Base-by-base conservation (phyloP, 2,329 filamentous ascomycete genomes). In the Xylaria sp. region DNA sequence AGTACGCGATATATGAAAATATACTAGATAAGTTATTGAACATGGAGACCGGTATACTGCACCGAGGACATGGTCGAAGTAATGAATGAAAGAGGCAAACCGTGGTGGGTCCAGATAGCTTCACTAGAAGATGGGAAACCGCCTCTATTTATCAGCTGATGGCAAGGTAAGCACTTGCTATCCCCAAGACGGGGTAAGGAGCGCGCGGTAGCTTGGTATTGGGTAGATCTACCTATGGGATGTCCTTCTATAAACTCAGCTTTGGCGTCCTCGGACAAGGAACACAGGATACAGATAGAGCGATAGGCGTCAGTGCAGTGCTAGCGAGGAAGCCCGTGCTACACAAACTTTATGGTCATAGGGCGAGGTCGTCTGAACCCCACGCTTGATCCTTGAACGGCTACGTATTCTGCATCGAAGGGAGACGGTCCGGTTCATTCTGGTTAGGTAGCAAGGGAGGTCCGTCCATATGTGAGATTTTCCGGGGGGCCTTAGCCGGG, bases 261-360 rank as follows among this genome's bases (percentile, higher is more conserved):
- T 37, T 42, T 34, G 40, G 41, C 44, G 50, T 60, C 52, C 54
- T 43, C 13, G n/a, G n/a, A n/a, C n/a, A n/a, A n/a, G n/a, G n/a
- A n/a, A 26, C 6, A 26, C 11, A 26, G 24, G 24, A 6, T 5
- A 11, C 11, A 26, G 4, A 34, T 34, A 34, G 29, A n/a, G n/a
- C n/a, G 44, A 40, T 48, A 55, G 16, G 21, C 44, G 34, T 46
- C 22, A 44, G 39, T 46, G 29, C 11, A 34, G 29, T 34, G 16
- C 41, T 29, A 48, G 48, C 48, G 48, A 41, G 13, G 40, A 54
- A 39, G 16, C 46, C 41, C 45, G 48, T 57, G 48, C 40, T 49
- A 54, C 54, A 44, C 22, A 37, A 41, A n/a, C 4, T 21, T 17
- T 7, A 20, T 37, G 46, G 19, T 60, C 46, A 60, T 60, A 60